Conservation (phyloP, 2,329 filamentous ascomycete genomes). For the Chaetomium sp. region DNA sequence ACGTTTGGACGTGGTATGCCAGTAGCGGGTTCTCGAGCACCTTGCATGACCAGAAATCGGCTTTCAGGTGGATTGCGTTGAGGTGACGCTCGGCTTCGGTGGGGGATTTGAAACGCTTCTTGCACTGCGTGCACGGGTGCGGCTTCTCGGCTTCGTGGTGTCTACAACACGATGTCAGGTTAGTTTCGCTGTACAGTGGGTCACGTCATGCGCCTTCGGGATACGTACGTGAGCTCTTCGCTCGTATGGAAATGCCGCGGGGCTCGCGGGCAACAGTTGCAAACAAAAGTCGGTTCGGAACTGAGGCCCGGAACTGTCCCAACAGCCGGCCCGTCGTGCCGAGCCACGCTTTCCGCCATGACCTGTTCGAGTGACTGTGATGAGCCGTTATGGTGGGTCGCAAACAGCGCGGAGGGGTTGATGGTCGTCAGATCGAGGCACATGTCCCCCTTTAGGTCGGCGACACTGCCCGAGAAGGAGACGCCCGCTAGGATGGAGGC, state of each 20-base stretch:
- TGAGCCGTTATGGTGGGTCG: background rate
- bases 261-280: slow-evolving; percentile 20
- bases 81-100: slow-evolving; percentile 23
- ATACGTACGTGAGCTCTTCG: slow-evolving; percentile 18
- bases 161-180: slow-evolving; percentile 4
- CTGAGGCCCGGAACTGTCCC: background rate
- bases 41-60: slow-evolving; percentile 22
- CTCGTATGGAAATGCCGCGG: slow-evolving; percentile 17
- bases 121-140: slow-evolving; percentile 21
- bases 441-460: slow-evolving; percentile 6
- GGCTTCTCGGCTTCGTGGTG: slow-evolving; percentile 22
- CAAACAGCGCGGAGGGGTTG: slow-evolving; percentile 10
- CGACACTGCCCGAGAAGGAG: slow-evolving; percentile 7
- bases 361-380: slow-evolving; percentile 6
- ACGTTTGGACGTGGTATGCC: slow-evolving; percentile 15
- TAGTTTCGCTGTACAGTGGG: background rate
- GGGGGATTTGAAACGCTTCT: slow-evolving; percentile 22
- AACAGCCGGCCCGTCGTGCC: background rate
- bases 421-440: slow-evolving; percentile 5
- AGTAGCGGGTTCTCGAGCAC: slow-evolving; percentile 15
- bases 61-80: slow-evolving; percentile 23
- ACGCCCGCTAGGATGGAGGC: slow-evolving; percentile 9
- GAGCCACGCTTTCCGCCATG: background rate
- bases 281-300: slow-evolving; percentile 12
- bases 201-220: background rate